These are phyloP conservation scores for Nicotiana tomentosiformis DNA, from an alignment of 257 asterid genomes.

Conservation along the genomic window DNA sequence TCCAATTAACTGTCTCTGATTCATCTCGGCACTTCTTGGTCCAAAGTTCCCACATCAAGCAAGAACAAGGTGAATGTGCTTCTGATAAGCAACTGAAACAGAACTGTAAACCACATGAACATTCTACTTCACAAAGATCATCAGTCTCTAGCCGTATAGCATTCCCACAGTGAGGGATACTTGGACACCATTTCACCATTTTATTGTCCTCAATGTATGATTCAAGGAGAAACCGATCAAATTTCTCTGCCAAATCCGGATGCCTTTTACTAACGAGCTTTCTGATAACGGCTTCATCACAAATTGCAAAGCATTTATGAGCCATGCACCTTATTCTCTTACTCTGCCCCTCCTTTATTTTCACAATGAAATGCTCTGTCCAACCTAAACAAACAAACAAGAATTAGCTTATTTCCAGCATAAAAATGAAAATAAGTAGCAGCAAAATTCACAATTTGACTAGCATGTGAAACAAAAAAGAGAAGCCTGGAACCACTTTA, in stretches of 20 bases:
- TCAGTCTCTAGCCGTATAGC: slow-evolving; percentile 87
- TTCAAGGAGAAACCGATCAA: slow-evolving; percentile 91
- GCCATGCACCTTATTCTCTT: slow-evolving; percentile 98
- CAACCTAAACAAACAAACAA: slow-evolving; percentile 54
- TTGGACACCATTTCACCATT: slow-evolving; percentile 99
- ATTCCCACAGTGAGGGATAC: slow-evolving; percentile 96
- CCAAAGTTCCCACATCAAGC: slow-evolving; percentile 95
- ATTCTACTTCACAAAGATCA: slow-evolving; percentile 87
- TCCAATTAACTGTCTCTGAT: slow-evolving; percentile 95
- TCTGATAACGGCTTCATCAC: slow-evolving; percentile 72
- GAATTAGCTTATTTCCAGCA: not conserved
- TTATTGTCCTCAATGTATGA: slow-evolving; percentile 95
- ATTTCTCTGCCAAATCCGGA: slow-evolving; percentile 81
- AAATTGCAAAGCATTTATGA: slow-evolving; percentile 77
- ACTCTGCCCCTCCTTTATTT: slow-evolving; percentile 95
- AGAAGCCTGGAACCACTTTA: not conserved
- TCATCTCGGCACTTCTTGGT: slow-evolving; percentile 92
- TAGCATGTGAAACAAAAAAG: not conserved
- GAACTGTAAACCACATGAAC: slow-evolving; percentile 89
- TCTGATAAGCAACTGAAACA: slow-evolving; percentile 89
- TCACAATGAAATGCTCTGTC: slow-evolving; percentile 95
- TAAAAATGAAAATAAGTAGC: not conserved
- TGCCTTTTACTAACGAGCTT: slow-evolving; percentile 54
- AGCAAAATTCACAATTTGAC: not conserved
- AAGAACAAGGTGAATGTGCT: slow-evolving; percentile 98